Base-by-base conservation (phyloP, 805 yeast genomes). In the Metschnikowia aberdeeniae region DNA sequence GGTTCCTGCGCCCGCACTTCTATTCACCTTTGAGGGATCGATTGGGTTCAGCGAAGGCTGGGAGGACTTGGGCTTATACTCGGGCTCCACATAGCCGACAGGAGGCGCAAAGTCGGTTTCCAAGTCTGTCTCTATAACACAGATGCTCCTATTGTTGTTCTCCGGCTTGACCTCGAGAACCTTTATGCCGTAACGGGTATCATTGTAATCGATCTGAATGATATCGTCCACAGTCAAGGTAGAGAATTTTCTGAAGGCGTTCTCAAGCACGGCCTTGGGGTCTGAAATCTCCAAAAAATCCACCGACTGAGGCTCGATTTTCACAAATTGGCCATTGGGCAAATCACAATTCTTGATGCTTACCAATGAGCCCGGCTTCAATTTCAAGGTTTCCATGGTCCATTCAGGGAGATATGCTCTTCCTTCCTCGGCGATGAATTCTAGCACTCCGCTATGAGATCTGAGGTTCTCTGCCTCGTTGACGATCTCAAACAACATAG, bases 91-190 rank as follows among this genome's bases (percentile, higher is more conserved):
- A 61, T 93, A 93, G 0, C 99, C 99, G 5, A 92, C 96, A 0
- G 99, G 99, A 2, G 99, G 96, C 1, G 97, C 98, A 70, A 93
- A 93, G 61, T 93, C 99, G 0, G 97, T 95, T 47, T 88, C 96
- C 50, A 93, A 73, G 68, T 93, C 99, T 0, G 99, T 93, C 62
- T 93, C 99, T 24, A 93, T 88, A 5, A 93, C 97, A 72, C 97
- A 92, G 11, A 92, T 84, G 47, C 96, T 86, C 29, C 77, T 68
- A 6, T 71, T 67, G 6, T 63, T 55, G 1, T 80, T 73, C 42
- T 84, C 86, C 0, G 98, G 98, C 57, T 87, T 87, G 24, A 81
- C 87, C 57, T 93, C 97, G 37, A 92, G 68, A 14, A 93, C 90
- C 60, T 82, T 86, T 49, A 93, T 89, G 20, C 82, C 84, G 60